Conservation (phyloP, 495 filamentous ascomycete genomes). For the Pseudoneurospora amorphoporcata region DNA sequence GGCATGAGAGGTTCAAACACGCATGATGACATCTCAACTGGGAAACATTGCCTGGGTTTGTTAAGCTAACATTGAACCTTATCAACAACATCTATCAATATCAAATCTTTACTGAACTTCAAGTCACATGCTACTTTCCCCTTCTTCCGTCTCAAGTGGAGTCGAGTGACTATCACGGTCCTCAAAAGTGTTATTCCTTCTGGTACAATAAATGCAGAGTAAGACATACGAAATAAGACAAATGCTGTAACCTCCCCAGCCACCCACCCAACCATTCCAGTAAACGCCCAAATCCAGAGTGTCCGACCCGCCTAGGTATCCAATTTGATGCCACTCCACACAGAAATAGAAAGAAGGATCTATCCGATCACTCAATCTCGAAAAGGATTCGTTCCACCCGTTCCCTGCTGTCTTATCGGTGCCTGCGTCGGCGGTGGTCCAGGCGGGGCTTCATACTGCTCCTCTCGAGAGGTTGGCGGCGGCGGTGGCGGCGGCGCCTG, state of each 20-base stretch:
- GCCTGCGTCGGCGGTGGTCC: conserved; percentile 32
- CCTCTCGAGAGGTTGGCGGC: conserved; percentile 12
- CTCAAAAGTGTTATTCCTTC: not conserved
- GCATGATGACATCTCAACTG: not conserved
- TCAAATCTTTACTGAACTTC: not conserved
- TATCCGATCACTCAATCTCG: conserved; percentile 3
- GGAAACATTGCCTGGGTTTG: not conserved
- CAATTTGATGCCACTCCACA: not conserved
- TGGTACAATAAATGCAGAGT: not conserved
- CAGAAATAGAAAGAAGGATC: not conserved
- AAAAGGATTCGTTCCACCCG: conserved; percentile 18
- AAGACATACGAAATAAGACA: not conserved
- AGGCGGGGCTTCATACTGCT: conserved; percentile 32
- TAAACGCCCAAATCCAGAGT: not conserved
- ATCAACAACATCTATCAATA: not conserved
- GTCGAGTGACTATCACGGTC: not conserved
- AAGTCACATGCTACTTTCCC: too few species aligned
- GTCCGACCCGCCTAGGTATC: too few species aligned
- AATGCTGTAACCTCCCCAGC: not conserved
- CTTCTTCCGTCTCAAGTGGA: not conserved
- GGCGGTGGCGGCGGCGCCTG: conserved; percentile 6
- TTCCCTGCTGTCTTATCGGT: conserved; percentile 6
- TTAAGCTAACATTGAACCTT: not conserved
- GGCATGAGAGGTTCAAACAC: not conserved
- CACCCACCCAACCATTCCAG: not conserved